These are phyloP conservation scores for Candida railenensis DNA, from an alignment of 805 yeast species.

Conservation along the genomic window DNA sequence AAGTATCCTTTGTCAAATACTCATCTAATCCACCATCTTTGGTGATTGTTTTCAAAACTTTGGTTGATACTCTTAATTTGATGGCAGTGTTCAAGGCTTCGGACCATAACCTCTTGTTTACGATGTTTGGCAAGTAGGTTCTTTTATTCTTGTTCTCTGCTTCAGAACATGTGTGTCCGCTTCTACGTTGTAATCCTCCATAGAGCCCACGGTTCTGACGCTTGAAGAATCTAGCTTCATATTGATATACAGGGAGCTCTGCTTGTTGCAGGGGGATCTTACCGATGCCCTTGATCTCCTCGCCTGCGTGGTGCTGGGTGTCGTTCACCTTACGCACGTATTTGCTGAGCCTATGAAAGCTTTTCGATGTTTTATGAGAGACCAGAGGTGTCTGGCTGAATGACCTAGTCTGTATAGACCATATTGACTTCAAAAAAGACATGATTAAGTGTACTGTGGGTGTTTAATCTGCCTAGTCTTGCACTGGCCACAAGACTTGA, in stretches of 20 bases:
- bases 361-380: conserved; percentile 17
- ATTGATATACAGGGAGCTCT: conserved; percentile 37
- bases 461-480: too few relatives aligned
- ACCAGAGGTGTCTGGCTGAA: conserved; percentile 2
- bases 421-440: conserved; percentile 1
- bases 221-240: conserved; percentile 73
- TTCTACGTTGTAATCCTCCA: conserved; percentile 81
- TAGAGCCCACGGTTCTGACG: conserved; percentile 84
- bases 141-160: conserved; percentile 69
- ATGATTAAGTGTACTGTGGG: conserved; percentile 1
- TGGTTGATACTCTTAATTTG: conserved; percentile 65
- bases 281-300: conserved; percentile 26
- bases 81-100: conserved; percentile 64
- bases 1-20: conserved; percentile 79
- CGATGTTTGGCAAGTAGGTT: conserved; percentile 79
- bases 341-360: conserved; percentile 38
- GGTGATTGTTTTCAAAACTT: conserved; percentile 81
- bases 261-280: conserved; percentile 21
- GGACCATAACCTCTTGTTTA: conserved; percentile 77
- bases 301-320: conserved; percentile 35
- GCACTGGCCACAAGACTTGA: too few relatives aligned
- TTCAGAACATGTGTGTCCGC: conserved; percentile 79
- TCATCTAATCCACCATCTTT: conserved; percentile 95
- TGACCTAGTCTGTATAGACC: conserved; percentile 3
- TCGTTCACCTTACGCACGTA: conserved; percentile 38